phyloP scores from a whole-genome alignment of 768 basidiomycete genomes.

The Mycena leptocephala region DNA sequence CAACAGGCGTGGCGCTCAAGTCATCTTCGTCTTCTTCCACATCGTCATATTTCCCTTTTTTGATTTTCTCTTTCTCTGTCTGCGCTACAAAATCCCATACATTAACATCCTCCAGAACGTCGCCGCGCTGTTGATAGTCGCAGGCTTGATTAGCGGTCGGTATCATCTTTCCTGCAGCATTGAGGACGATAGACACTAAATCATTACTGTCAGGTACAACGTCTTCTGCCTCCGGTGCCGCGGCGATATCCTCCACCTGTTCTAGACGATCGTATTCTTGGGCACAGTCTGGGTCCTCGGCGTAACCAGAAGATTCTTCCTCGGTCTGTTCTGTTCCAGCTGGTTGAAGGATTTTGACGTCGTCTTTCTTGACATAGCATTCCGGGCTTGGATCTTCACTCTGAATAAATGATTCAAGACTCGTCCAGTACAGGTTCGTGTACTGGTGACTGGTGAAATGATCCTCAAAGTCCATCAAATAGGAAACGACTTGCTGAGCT shows the following conservation, averaged over 20 bases:
- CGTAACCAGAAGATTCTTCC: too few species aligned
- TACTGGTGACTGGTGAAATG: slow-evolving; percentile 42
- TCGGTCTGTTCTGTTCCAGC: background rate
- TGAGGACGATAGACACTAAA: too few species aligned
- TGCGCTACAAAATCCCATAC: slow-evolving; percentile 49
- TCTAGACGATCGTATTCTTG: too few species aligned
- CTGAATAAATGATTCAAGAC: slow-evolving; percentile 34
- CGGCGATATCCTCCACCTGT: background rate
- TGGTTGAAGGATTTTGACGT: too few species aligned
- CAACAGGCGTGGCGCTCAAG: too few species aligned
- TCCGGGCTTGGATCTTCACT: slow-evolving; percentile 38
- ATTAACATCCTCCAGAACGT: slow-evolving; percentile 29
- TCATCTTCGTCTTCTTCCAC: background rate
- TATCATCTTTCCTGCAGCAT: slow-evolving; percentile 11
- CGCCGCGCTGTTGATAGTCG: slow-evolving; percentile 44
- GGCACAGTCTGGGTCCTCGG: background rate
- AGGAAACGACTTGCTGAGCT: background rate
- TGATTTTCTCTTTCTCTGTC: slow-evolving; percentile 37
- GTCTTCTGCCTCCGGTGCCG: background rate
- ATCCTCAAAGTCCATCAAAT: background rate
- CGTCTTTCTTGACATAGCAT: slow-evolving; percentile 31
- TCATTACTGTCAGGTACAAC: background rate
- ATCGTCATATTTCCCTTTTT: background rate
- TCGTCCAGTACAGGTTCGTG: slow-evolving; percentile 41
- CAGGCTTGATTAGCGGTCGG: slow-evolving; percentile 31